Base-by-base conservation (phyloP, 768 basidiomycete genomes). In the Asterophora parasitica region DNA sequence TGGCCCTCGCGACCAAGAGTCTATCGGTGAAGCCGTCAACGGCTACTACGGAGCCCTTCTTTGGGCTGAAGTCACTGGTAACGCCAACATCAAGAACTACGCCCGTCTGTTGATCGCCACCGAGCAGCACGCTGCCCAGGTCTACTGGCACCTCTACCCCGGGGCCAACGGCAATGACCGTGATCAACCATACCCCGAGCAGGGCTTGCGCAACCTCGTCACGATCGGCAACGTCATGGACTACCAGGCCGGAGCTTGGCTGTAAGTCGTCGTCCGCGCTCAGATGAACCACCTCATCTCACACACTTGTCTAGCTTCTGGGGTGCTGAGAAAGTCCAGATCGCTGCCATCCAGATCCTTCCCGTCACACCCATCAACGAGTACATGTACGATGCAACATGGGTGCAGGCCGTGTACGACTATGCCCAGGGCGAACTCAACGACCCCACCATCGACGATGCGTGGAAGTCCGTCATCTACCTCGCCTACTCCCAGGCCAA, bases 191-290 rank as follows among this genome's bases (percentile, higher is more conserved):
- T 68, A 67, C 47, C 67, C 66, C 2, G 65, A 67, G 45, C 56
- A 57, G 34, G 58, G 44, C 17, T 34, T 66, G 32, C 60, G 65
- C 4, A 44, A 57, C 35, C 56, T 69, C 23, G 60, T 62, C 17
- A 69, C 65, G 11, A 59, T 66, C n/a, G 65, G 66, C n/a, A 69
- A 69, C 15, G 66, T 68, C 8, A 52, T 57, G 59, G 65, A 68
- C 51, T 68, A 55, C 42, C 65, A 68, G 44, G 49, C 65, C 7
- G 67, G 67, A 3, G 64, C 67, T 16, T 68, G 67, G 67, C 57
- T 65, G 65, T 67, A 52, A 55, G 65, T 56, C 10, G 26, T 32
- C n/a, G 1, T n/a, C 12, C 40, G 38, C 10, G 19, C 31, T 16
- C 7, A 7, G n/a, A 42, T 31, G 4, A 8, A 19, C 17, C 35